A percentile compares a stretch with the other conserved stretches of the same genome.
Evolutionary conservation across 306 rosid genomes (phyloP).

Genomic region (Casuarina equisetifolia): DNA sequence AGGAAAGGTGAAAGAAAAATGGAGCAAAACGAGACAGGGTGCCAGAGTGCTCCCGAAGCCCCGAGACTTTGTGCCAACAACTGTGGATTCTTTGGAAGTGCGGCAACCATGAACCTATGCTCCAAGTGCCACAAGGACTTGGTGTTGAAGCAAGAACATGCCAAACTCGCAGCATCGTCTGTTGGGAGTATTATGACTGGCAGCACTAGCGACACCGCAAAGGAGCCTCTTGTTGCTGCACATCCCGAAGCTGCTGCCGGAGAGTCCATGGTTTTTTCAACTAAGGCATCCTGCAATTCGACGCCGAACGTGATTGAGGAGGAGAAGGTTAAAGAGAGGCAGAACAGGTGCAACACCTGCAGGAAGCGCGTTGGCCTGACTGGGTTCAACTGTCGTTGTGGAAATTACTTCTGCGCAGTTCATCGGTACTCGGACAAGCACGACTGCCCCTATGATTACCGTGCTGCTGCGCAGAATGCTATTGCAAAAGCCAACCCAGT

Average conservation of each 20-base stretch:
- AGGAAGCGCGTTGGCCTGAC: constrained; percentile 47
- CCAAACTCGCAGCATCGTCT: constrained; percentile 42
- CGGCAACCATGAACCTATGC: constrained; percentile 53
- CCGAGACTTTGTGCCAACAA: constrained; percentile 52
- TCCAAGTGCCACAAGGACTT: constrained; percentile 54
- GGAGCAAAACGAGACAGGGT: constrained; percentile 52
- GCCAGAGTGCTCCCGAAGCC: constrained; percentile 50
- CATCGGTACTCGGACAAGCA: constrained; percentile 50
- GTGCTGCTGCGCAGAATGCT: constrained; percentile 32
- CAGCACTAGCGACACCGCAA: constrained; percentile 19
- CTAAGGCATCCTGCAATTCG: constrained; percentile 10
- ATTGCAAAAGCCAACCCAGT: constrained; percentile 50
- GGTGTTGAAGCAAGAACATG: constrained; percentile 40
- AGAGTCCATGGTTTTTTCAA: constrained; percentile 17
- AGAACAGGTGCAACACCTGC: constrained; percentile 42
- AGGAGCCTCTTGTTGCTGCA: constrained; percentile 13
- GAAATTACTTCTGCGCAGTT: constrained; percentile 37
- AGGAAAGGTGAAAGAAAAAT: constrained; percentile 28
- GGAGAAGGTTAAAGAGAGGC: constrained; percentile 38
- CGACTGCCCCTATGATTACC: constrained; percentile 36
- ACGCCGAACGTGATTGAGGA: constrained; percentile 17
- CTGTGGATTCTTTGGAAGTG: constrained; percentile 50
- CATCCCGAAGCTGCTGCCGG: constrained; percentile 14
- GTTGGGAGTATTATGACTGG: constrained; percentile 36
- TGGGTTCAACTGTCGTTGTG: constrained; percentile 46